Evolutionary conservation across 164 flowering plant genomes (phyloP).

Genomic region (Nymphaea colorata): DNA sequence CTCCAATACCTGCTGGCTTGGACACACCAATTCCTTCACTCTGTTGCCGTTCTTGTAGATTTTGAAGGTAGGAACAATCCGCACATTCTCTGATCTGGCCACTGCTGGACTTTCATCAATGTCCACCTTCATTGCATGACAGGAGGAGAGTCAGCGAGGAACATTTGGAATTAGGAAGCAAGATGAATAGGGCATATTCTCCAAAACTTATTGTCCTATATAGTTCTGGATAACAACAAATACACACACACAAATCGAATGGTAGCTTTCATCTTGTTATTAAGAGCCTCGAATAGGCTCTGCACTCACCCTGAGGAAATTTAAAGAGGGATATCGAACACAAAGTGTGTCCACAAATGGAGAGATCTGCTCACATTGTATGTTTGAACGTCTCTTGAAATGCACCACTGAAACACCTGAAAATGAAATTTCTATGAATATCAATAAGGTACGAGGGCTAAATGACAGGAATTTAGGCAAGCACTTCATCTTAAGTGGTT

Average conservation of each 20-base stretch:
- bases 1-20: constrained; percentile 61
- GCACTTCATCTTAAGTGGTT: too few relatives aligned
- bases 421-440: not conserved
- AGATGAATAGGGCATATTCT: too few relatives aligned
- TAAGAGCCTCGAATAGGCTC: not conserved
- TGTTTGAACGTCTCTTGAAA: constrained; percentile 32
- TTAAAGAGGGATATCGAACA: constrained; percentile 53
- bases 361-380: constrained; percentile 51
- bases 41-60: constrained; percentile 65
- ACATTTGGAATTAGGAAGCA: not conserved
- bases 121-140: constrained; percentile 47
- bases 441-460: too few relatives aligned
- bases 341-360: constrained; percentile 49
- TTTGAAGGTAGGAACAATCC: constrained; percentile 72
- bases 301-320: constrained; percentile 56
- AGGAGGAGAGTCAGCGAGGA: not conserved
- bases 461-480: too few relatives aligned
- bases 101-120: constrained; percentile 45
- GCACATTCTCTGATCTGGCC: constrained; percentile 53
- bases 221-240: too few relatives aligned
- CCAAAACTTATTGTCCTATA: too few relatives aligned
- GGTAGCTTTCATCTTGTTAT: too few relatives aligned
- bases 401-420: constrained; percentile 69
- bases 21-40: constrained; percentile 74
- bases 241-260: too few relatives aligned